These are phyloP conservation scores for Ascoidea rubescens DNA, from an alignment of 805 yeast species.

Conservation along the genomic window DNA sequence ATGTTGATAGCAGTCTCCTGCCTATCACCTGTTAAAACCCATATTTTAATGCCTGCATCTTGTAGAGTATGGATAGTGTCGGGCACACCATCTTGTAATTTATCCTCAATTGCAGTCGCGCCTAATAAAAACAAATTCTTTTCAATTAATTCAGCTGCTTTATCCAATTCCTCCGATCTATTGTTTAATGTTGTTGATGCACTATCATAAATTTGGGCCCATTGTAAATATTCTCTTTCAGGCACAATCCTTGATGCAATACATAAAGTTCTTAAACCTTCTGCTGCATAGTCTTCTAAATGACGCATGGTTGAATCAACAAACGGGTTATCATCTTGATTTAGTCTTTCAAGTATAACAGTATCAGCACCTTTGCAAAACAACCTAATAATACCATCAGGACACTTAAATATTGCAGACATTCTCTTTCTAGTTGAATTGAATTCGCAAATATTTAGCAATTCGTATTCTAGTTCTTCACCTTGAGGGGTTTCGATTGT, in stretches of 20 bases:
- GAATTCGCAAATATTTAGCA: constrained; percentile 87
- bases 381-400: constrained; percentile 80
- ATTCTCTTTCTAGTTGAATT: constrained; percentile 95
- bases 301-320: constrained; percentile 74
- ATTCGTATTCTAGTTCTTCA: constrained; percentile 47
- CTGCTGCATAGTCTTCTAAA: constrained; percentile 91
- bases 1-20: constrained; percentile 98
- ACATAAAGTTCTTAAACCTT: constrained; percentile 90
- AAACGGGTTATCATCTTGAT: constrained; percentile 56
- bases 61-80: constrained; percentile 92
- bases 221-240: constrained; percentile 59
- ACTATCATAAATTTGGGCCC: constrained; percentile 54
- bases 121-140: constrained; percentile 69
- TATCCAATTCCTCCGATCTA: constrained; percentile 67
- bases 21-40: constrained; percentile 98
- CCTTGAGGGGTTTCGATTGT: constrained; percentile 44
- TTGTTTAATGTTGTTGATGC: constrained; percentile 76
- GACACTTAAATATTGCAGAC: constrained; percentile 90
- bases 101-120: constrained; percentile 97
- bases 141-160: constrained; percentile 83
- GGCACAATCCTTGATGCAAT: constrained; percentile 73
- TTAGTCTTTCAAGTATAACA: constrained; percentile 78
- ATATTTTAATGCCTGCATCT: constrained; percentile 90
- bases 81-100: constrained; percentile 95
- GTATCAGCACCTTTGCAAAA: constrained; percentile 98